phyloP scores from a whole-genome alignment of 2,329 filamentous ascomycete species.

The Alternaria brassicicola region DNA sequence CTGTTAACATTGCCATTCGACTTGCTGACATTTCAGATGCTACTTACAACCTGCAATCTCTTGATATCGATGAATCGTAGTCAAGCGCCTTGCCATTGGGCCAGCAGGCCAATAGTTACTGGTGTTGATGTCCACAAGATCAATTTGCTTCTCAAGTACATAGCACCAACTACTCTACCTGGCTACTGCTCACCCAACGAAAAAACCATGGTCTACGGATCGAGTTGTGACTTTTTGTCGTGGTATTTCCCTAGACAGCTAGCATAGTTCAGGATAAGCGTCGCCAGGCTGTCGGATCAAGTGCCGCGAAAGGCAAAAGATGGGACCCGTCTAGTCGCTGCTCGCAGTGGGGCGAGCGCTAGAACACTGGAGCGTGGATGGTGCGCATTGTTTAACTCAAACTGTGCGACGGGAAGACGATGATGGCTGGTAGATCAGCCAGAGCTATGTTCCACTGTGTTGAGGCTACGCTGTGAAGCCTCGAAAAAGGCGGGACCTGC shows the following conservation, averaged over 20 bases:
- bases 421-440: no score
- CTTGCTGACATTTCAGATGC: neutral
- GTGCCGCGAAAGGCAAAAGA: neutral
- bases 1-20: neutral
- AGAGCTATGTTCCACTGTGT: no score
- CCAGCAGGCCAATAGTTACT: constrained; percentile 44
- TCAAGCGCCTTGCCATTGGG: constrained; percentile 64
- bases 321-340: no score
- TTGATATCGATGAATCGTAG: constrained; percentile 51
- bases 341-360: no score
- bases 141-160: neutral
- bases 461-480: no score
- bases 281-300: neutral
- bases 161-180: neutral
- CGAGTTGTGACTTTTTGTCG: neutral
- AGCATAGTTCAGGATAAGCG: neutral
- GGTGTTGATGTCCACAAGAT: neutral
- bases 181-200: neutral
- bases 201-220: no score
- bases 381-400: no score
- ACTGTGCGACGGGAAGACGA: no score
- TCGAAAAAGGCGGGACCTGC: neutral
- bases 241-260: neutral
- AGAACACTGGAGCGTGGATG: no score
- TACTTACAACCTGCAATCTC: neutral